phyloP scores from a whole-genome alignment of 2,329 filamentous ascomycete species.

The Scorias spongiosa region DNA sequence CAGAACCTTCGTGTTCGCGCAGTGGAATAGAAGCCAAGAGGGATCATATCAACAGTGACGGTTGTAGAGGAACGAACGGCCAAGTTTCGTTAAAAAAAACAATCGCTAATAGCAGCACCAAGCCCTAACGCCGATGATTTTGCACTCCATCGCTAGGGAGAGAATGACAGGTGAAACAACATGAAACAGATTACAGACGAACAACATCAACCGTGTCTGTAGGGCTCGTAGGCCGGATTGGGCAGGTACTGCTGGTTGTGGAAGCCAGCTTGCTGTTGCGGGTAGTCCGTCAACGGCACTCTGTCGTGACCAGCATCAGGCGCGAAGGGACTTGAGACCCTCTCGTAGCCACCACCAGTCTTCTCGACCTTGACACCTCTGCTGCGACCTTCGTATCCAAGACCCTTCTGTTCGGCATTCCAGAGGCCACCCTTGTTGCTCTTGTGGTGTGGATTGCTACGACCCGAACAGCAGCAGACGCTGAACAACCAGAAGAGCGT shows the following conservation, averaged over 20 bases:
- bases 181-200: too few species aligned
- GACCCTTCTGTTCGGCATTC: constrained; percentile 16
- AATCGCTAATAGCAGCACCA: too few species aligned
- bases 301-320: constrained; percentile 16
- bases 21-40: too few species aligned
- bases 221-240: constrained; percentile 27
- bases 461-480: constrained; percentile 78
- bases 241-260: constrained; percentile 8
- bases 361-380: constrained; percentile 38
- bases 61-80: too few species aligned
- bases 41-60: too few species aligned
- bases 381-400: constrained; percentile 9
- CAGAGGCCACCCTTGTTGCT: constrained; percentile 24
- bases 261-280: constrained; percentile 5
- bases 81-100: too few species aligned
- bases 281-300: constrained; percentile 14
- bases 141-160: too few species aligned
- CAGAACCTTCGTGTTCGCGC: too few species aligned
- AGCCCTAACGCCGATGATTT: too few species aligned
- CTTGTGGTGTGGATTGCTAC: constrained; percentile 32
- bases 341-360: constrained; percentile 46
- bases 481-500: constrained; percentile 84
- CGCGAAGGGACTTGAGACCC: constrained; percentile 30
- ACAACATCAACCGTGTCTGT: constrained; percentile 13
- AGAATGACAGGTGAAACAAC: too few species aligned